Evolutionary conservation across 257 asterid species (phyloP), one percentile per base, ranked within the genome.

Genomic region (Echium plantagineum): DNA sequence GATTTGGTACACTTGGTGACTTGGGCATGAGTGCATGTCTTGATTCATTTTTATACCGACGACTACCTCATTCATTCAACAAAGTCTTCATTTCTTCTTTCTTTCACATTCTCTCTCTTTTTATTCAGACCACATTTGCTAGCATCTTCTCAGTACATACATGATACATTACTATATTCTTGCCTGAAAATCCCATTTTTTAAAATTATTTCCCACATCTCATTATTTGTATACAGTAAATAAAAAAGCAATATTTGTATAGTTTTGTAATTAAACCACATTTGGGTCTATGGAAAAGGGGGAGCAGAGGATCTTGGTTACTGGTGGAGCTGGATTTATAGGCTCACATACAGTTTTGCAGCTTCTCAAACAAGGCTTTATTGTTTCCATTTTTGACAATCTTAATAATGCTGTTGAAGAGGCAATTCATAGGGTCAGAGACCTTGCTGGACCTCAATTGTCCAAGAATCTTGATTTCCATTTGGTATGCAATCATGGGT

Each of bases 321-420:
- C 98, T 0, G 98, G 98, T 1, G 98, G 96, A 1, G 97, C 98
- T 6, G 98, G 98, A 10, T 91, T 88, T 78, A 88, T 91, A 22
- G 98, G 98, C 60, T 82, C 96, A 1, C 97, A 91, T 76, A 88
- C 98, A 6, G 95, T 81, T 65, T 57, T 84, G 73, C 85, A 82
- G 84, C 85, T 91, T 21, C 66, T 91, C 57, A 75, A 74, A 20
- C 87, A 76, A 63, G 95, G 98, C 6, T 88, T 84, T 63, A 66
- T 70, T 71, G 96, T 91, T 47, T 67, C 83, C 7, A 86, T 88
- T 48, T 69, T 91, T 2, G 96, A 88, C 71, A 91, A 88, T 66
- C 83, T 91, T 22, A 85, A 84, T 66, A 91, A 91, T 80, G 70
- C 95, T 17, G 94, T 79, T 6, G 86, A 81, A 66, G 90, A 85